Conservation (phyloP, 106 monocot genomes). For the Cymbidium sinense region DNA sequence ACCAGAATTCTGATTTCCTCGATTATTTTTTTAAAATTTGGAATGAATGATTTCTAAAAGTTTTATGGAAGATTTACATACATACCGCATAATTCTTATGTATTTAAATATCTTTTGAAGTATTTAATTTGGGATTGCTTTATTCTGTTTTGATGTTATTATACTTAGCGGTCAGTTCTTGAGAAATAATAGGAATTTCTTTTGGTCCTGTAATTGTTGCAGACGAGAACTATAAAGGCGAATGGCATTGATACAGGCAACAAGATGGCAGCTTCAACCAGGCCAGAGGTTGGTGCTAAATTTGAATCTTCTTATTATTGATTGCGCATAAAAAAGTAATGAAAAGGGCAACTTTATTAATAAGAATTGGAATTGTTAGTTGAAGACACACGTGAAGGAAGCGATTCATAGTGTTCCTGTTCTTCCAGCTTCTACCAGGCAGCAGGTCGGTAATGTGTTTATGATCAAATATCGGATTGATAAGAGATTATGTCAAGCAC, state of each 20-base stretch:
- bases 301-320: not conserved
- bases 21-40: not conserved
- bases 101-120: too few relatives aligned
- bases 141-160: not conserved
- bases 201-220: not conserved
- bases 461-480: not conserved
- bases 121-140: not conserved
- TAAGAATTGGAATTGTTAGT: not conserved
- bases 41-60: too few relatives aligned
- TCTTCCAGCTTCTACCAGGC: not conserved
- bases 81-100: too few relatives aligned
- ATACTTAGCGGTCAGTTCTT: not conserved
- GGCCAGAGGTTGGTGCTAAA: not conserved
- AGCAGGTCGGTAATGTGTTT: not conserved
- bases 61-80: not conserved
- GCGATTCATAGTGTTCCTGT: not conserved
- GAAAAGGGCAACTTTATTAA: not conserved
- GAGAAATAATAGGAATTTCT: not conserved
- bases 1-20: not conserved
- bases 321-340: not conserved
- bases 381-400: not conserved
- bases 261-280: not conserved
- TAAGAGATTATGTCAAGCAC: not conserved
- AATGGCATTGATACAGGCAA: not conserved
- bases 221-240: not conserved